These are phyloP conservation scores for Tulasnella sp. DNA, from an alignment of 768 basidiomycete species.

Conservation along the genomic window DNA sequence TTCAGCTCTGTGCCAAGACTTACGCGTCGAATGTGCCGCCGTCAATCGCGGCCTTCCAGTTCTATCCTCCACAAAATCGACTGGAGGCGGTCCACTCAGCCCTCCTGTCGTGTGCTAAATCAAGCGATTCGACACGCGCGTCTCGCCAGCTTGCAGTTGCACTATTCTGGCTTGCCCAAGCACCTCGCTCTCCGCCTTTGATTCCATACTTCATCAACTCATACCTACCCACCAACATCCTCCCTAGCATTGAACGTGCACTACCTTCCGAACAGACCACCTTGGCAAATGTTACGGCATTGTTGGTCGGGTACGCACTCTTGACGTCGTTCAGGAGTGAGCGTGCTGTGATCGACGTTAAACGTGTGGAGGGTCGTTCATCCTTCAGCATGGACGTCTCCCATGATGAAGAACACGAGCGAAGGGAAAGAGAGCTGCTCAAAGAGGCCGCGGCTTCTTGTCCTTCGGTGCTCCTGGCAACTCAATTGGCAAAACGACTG, in stretches of 20 bases:
- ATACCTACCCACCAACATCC: conserved; percentile 12
- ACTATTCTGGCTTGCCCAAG: conserved; percentile 2
- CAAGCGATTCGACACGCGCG: not conserved
- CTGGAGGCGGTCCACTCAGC: conserved; percentile 13
- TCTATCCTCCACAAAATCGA: not conserved
- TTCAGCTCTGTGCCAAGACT: not conserved
- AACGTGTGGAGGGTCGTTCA: not conserved
- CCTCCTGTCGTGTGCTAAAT: not conserved
- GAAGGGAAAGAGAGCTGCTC: not conserved
- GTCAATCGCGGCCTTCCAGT: conserved; percentile 7
- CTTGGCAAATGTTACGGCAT: not conserved
- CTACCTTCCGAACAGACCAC: not conserved
- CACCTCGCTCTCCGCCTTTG: not conserved
- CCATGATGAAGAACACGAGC: not conserved
- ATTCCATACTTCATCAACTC: conserved; percentile 21
- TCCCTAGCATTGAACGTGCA: conserved; percentile 9
- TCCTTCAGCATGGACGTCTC: not conserved
- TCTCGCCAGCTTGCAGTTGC: conserved; percentile 19
- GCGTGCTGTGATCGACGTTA: conserved; percentile 20
- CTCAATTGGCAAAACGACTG: not conserved
- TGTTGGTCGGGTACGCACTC: conserved; percentile 6
- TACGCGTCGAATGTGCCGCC: conserved; percentile 7
- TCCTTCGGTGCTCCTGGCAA: not conserved
- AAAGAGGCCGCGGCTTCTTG: conserved; percentile 16
- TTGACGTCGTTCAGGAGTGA: conserved; percentile 16